These are phyloP conservation scores for Epichloe hybrida DNA, from an alignment of 2,329 filamentous ascomycete genomes.

Conservation along the genomic window DNA sequence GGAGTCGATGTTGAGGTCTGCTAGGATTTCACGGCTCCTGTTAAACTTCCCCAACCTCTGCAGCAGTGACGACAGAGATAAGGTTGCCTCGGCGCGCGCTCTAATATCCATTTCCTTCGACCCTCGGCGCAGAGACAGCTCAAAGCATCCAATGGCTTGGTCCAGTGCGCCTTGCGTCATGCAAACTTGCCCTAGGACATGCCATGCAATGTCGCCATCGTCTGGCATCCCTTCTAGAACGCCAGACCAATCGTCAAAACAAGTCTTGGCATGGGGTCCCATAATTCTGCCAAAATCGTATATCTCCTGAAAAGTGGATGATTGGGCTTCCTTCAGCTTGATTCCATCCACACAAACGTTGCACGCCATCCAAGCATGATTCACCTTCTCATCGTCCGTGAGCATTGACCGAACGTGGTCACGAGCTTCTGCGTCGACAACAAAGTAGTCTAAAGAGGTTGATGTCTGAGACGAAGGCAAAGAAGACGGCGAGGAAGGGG, in stretches of 20 bases:
- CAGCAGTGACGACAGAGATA: constrained; percentile 12
- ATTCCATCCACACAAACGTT: constrained; percentile 13
- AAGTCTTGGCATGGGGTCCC: constrained; percentile 15
- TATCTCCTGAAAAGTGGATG: constrained; percentile 10
- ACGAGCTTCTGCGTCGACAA: constrained; percentile 12
- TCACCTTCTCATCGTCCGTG: constrained; percentile 8
- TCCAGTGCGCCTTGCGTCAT: constrained; percentile 14
- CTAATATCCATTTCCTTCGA: constrained; percentile 5
- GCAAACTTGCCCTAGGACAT: constrained; percentile 20
- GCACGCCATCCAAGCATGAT: constrained; percentile 14
- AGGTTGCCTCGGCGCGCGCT: constrained; percentile 11
- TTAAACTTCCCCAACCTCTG: constrained; percentile 9
- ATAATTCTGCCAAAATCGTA: constrained; percentile 14
- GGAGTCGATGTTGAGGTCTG: constrained; percentile 10
- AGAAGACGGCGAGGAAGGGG: constrained; percentile 8
- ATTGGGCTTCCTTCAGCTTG: constrained; percentile 9
- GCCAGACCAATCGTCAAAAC: constrained; percentile 14
- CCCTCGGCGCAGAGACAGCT: constrained; percentile 10
- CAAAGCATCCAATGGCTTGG: constrained; percentile 15
- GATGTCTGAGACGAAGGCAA: constrained; percentile 8
- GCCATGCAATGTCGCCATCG: constrained; percentile 23
- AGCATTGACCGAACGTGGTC: constrained; percentile 11
- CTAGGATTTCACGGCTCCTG: constrained; percentile 10
- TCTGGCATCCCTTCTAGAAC: constrained; percentile 9
- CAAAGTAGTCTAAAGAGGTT: constrained; percentile 11